Evolutionary conservation across 495 filamentous ascomycete species (phyloP).

Genomic region (Glutinoglossum americanum): DNA sequence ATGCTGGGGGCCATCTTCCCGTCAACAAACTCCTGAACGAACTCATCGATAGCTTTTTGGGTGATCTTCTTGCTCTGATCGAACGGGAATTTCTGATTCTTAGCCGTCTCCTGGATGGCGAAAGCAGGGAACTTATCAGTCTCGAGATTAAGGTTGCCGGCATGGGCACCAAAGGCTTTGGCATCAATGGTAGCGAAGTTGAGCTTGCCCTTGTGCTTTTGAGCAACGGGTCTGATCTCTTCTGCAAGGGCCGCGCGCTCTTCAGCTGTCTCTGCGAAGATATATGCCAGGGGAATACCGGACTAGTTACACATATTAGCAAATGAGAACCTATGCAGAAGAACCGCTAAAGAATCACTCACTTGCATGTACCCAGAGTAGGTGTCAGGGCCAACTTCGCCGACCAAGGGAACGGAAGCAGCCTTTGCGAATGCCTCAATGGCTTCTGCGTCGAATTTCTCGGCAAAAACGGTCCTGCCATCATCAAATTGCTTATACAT

Average conservation of each 20-base stretch:
- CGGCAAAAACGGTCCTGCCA: constrained; percentile 69
- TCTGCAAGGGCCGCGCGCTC: constrained; percentile 63
- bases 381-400: constrained; percentile 94
- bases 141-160: constrained; percentile 92
- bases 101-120: constrained; percentile 86
- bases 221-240: constrained; percentile 33
- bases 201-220: constrained; percentile 20
- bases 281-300: constrained; percentile 85
- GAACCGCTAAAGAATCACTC: constrained; percentile 13
- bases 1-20: constrained; percentile 87
- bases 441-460: constrained; percentile 52
- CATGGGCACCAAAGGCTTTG: constrained; percentile 84
- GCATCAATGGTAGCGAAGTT: constrained; percentile 77
- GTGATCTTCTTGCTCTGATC: constrained; percentile 70
- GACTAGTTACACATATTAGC: constrained; percentile 24
- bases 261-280: constrained; percentile 86
- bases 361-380: constrained; percentile 90
- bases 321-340: background rate
- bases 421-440: constrained; percentile 70
- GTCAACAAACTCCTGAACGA: constrained; percentile 69
- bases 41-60: constrained; percentile 49
- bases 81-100: constrained; percentile 94
- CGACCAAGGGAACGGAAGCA: constrained; percentile 73
- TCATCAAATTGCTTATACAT: constrained; percentile 98
- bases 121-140: constrained; percentile 88